Conservation (phyloP, 331 rosid genomes). For the Acacia concinna region DNA sequence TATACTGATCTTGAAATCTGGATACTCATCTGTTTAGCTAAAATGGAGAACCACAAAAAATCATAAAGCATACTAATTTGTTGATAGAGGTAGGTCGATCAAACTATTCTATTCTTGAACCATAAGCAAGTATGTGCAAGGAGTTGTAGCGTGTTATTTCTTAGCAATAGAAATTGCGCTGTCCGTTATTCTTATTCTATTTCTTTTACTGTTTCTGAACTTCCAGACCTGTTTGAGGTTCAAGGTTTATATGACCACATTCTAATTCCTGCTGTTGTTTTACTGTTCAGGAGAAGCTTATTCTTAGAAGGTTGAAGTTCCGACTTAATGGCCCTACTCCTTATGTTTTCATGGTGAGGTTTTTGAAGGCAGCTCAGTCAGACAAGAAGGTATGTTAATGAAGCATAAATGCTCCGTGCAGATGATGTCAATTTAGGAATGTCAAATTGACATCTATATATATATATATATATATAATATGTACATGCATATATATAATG, state of each 20-base stretch:
- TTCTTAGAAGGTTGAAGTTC: constrained; percentile 73
- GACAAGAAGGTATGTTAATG: constrained; percentile 53
- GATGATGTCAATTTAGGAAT: too few relatives aligned
- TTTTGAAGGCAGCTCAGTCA: constrained; percentile 89
- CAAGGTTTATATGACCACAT: constrained; percentile 20
- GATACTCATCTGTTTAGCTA: background rate
- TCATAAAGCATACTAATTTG: background rate
- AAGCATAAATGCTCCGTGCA: background rate
- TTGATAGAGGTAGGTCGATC: background rate
- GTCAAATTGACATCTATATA: too few relatives aligned
- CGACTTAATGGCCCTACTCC: constrained; percentile 82
- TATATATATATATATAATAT: too few relatives aligned
- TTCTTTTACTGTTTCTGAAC: background rate
- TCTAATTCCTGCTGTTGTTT: constrained; percentile 14
- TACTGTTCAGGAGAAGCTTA: constrained; percentile 67
- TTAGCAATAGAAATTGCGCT: background rate
- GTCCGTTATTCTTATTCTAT: background rate
- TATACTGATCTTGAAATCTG: background rate
- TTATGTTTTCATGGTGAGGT: constrained; percentile 85
- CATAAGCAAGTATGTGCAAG: background rate
- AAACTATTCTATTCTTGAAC: background rate
- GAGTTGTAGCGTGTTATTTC: background rate
- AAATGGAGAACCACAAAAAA: background rate
- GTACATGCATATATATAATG: background rate
- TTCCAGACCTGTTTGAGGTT: background rate